phyloP scores from a whole-genome alignment of 139 green algal genomes.

The Tetraselmis chui region DNA sequence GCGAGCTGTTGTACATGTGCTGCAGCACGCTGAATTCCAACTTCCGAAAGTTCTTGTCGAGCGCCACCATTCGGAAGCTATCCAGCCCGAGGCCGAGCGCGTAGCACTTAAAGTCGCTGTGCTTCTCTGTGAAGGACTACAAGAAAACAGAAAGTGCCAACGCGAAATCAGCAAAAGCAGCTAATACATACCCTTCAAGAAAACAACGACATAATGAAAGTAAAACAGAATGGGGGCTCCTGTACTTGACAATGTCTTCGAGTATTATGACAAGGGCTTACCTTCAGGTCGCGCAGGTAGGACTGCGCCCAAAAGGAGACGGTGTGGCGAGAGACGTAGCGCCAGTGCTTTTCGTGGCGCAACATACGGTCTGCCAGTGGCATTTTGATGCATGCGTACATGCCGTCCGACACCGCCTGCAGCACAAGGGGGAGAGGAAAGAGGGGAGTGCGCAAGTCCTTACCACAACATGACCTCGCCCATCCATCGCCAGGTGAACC shows the following conservation, averaged over 20 bases:
- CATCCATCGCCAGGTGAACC: neutral
- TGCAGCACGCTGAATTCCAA: constrained; percentile 57
- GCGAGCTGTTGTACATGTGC: constrained; percentile 52
- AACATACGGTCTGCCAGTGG: constrained; percentile 57
- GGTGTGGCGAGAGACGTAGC: constrained; percentile 89
- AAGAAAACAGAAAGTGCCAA: neutral
- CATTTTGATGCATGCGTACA: constrained; percentile 75
- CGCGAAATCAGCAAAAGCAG: neutral
- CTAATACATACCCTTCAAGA: neutral
- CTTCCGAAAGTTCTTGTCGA: constrained; percentile 88
- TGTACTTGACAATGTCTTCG: too few relatives aligned
- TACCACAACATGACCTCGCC: too few relatives aligned
- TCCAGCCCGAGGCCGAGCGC: constrained; percentile 93
- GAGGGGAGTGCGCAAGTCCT: neutral
- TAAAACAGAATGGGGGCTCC: too few relatives aligned
- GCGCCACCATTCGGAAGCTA: constrained; percentile 91
- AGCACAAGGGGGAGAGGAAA: neutral
- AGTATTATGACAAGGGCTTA: neutral
- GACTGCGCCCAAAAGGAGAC: constrained; percentile 84
- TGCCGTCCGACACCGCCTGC: constrained; percentile 66
- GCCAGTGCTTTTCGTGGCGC: constrained; percentile 96
- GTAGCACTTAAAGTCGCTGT: constrained; percentile 88
- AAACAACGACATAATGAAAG: neutral
- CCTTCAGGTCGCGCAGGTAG: constrained; percentile 10
- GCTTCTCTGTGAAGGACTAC: constrained; percentile 51